Conservation (phyloP, 2,329 filamentous ascomycete species). For the Arthrobotrys entomopaga region DNA sequence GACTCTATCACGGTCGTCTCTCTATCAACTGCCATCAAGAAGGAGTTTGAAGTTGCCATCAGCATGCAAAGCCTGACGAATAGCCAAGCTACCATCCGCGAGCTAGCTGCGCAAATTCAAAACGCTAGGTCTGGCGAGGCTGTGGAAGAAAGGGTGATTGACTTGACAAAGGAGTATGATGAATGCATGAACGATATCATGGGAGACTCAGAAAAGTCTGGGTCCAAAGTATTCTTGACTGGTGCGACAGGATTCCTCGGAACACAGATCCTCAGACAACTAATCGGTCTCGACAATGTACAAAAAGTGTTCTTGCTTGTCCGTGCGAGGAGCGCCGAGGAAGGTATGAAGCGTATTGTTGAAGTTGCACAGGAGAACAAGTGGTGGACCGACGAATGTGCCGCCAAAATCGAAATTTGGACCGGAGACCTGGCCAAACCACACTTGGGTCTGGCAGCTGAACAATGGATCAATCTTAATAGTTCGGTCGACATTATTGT, state of each 20-base stretch:
- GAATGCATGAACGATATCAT: constrained; percentile 19
- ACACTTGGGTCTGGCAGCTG: constrained; percentile 38
- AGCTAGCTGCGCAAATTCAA: constrained; percentile 16
- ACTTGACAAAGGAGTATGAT: constrained; percentile 13
- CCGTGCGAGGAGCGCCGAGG: constrained; percentile 36
- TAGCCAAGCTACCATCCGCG: constrained; percentile 13
- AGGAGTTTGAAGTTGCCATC: constrained; percentile 8
- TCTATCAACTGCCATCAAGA: constrained; percentile 11
- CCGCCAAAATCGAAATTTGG: constrained; percentile 55
- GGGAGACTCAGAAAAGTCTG: constrained; percentile 15
- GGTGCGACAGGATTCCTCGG: constrained; percentile 57
- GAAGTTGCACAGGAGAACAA: constrained; percentile 41
- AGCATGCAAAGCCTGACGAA: constrained; percentile 18
- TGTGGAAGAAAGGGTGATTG: constrained; percentile 7
- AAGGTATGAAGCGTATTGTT: constrained; percentile 48
- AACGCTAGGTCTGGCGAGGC: constrained; percentile 12
- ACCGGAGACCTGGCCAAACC: constrained; percentile 47
- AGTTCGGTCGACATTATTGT: constrained; percentile 57
- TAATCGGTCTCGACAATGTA: constrained; percentile 34
- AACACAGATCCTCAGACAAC: constrained; percentile 56
- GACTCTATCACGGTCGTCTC: constrained; percentile 58
- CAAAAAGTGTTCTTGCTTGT: constrained; percentile 57
- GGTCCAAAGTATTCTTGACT: constrained; percentile 55
- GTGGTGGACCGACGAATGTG: constrained; percentile 57
- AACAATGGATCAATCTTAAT: constrained; percentile 57